These are phyloP conservation scores for Suhomyces chickasaworum DNA, from an alignment of 1,139 yeast genomes.

Conservation along the genomic window DNA sequence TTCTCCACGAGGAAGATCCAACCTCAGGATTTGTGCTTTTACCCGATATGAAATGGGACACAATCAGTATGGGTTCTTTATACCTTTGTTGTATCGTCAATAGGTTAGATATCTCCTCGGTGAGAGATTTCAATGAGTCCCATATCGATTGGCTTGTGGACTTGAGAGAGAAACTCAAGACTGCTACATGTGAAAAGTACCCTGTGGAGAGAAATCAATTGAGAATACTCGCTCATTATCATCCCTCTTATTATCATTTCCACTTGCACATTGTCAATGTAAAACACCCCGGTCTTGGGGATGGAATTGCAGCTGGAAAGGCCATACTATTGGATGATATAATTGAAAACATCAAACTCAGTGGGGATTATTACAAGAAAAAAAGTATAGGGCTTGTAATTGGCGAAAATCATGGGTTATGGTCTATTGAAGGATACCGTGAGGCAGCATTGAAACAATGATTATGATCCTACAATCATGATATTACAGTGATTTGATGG, in stretches of 20 bases:
- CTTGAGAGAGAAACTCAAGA: constrained; percentile 47
- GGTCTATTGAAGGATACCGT: constrained; percentile 43
- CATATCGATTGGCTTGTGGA: constrained; percentile 61
- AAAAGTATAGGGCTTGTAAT: constrained; percentile 56
- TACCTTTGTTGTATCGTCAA: constrained; percentile 80
- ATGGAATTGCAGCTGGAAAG: constrained; percentile 73
- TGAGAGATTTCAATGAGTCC: constrained; percentile 67
- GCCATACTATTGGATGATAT: constrained; percentile 82
- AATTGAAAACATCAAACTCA: constrained; percentile 63
- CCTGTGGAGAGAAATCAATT: constrained; percentile 48
- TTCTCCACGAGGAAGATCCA: constrained; percentile 60
- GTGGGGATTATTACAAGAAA: constrained; percentile 48
- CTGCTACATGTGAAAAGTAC: constrained; percentile 50
- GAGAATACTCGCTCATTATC: constrained; percentile 83
- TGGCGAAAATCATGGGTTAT: constrained; percentile 79
- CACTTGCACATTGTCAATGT: constrained; percentile 89
- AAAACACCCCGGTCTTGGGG: constrained; percentile 70
- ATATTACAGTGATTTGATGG: too few species aligned
- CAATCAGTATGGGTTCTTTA: constrained; percentile 63
- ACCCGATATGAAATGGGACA: constrained; percentile 95
- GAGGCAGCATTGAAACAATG: neutral
- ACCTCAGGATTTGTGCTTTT: constrained; percentile 59
- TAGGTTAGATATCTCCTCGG: constrained; percentile 66
- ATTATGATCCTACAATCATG: neutral
- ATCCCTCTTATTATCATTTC: constrained; percentile 94